Evolutionary conservation across 2,329 filamentous ascomycete genomes (phyloP).

Genomic region (Sclerotinia spermophila): DNA sequence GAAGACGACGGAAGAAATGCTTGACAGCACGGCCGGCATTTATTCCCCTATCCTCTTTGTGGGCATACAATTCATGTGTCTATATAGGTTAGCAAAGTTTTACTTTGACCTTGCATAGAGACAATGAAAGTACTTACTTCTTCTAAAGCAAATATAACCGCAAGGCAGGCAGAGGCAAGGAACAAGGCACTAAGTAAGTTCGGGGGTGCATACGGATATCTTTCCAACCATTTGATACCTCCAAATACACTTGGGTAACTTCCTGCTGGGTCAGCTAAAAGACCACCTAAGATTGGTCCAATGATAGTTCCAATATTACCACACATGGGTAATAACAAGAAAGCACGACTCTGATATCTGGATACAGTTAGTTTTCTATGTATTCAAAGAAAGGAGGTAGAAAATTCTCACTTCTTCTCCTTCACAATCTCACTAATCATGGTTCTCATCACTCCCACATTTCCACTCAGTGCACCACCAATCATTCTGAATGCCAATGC

Average conservation of each 20-base stretch:
- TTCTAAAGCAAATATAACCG: constrained; percentile 39
- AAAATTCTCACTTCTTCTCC: constrained; percentile 55
- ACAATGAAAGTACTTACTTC: constrained; percentile 26
- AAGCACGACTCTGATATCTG: constrained; percentile 43
- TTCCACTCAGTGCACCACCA: constrained; percentile 66
- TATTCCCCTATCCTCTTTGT: constrained; percentile 34
- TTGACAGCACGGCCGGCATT: constrained; percentile 28
- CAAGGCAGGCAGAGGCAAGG: constrained; percentile 34
- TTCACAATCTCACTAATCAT: constrained; percentile 70
- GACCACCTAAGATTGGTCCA: constrained; percentile 43
- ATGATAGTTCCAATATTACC: constrained; percentile 56
- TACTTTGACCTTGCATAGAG: constrained; percentile 16
- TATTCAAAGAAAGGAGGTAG: background rate
- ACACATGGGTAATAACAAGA: constrained; percentile 54
- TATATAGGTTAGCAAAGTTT: constrained; percentile 25
- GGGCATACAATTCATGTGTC: constrained; percentile 39
- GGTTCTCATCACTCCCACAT: constrained; percentile 70
- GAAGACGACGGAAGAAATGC: constrained; percentile 21
- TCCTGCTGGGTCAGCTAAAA: constrained; percentile 44
- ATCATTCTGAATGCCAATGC: constrained; percentile 57
- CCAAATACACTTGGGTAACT: constrained; percentile 42
- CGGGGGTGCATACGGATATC: constrained; percentile 45
- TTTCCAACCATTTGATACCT: constrained; percentile 41
- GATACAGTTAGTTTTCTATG: background rate
- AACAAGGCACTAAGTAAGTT: constrained; percentile 41